phyloP scores from a whole-genome alignment of 2,329 filamentous ascomycete species.

The Alternaria hordeiaustralica region DNA sequence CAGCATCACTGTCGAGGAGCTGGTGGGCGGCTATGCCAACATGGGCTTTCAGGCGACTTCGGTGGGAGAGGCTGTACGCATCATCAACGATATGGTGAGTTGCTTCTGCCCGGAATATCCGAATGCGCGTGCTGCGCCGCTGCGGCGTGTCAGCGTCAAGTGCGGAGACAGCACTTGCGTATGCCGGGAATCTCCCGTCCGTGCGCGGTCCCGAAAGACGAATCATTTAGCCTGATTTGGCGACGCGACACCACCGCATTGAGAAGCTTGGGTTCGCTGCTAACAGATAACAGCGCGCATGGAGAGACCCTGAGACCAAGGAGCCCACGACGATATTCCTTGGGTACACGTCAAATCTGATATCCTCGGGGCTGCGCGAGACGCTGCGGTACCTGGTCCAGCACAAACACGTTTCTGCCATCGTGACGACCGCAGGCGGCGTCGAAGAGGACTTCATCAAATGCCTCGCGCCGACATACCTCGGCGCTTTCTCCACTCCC shows the following conservation, averaged over 20 bases:
- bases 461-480: slow-evolving; percentile 91
- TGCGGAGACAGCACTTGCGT: slow-evolving; percentile 29
- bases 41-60: slow-evolving; percentile 88
- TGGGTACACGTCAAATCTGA: slow-evolving; percentile 96
- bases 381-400: slow-evolving; percentile 91
- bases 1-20: slow-evolving; percentile 82
- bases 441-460: slow-evolving; percentile 99
- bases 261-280: slow-evolving; percentile 31
- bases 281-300: slow-evolving; percentile 67
- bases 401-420: slow-evolving; percentile 88
- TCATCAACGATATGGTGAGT: slow-evolving; percentile 92
- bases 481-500: slow-evolving; percentile 80
- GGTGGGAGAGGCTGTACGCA: slow-evolving; percentile 84
- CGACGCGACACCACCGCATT: slow-evolving; percentile 30
- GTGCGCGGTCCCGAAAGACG: slow-evolving; percentile 28
- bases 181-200: slow-evolving; percentile 23
- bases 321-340: slow-evolving; percentile 92
- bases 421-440: slow-evolving; percentile 94
- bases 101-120: slow-evolving; percentile 15
- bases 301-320: slow-evolving; percentile 79
- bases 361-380: slow-evolving; percentile 92
- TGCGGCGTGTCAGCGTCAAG: slow-evolving; percentile 14
- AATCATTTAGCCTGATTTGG: slow-evolving; percentile 44
- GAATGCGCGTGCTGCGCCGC: slow-evolving; percentile 14
- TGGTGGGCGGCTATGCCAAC: slow-evolving; percentile 79